Evolutionary conservation across 2,329 filamentous ascomycete genomes (phyloP), one percentile per base, ranked within the genome.

Genomic region (Aureobasidium sp.): DNA sequence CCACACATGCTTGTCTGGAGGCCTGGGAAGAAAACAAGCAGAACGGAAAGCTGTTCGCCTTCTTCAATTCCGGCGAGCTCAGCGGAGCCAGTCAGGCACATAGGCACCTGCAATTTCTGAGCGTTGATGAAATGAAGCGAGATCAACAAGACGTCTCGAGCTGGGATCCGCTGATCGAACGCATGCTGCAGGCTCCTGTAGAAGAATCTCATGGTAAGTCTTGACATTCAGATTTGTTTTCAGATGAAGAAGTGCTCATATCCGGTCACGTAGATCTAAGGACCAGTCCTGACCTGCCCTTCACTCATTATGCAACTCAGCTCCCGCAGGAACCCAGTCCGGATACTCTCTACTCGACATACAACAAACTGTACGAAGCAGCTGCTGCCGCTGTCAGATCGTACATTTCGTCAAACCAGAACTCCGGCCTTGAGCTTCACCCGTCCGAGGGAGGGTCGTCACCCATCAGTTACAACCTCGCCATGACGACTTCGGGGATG

Each of bases 1-100:
- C 82, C 0, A 82, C 86, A 1, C 82, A 84, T 63, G 80, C 81
- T 0, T 89, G 87, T 67, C 76, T 90, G 63, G 75, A 79, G 62
- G 82, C 83, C 3, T 87, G 86, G 72, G 72, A 73, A 37, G 68
- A 67, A 8, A 64, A 64, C 2, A 46, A 64, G 6, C 56, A 65
- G 1, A 66, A 62, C 0, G 66, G 67, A 20, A 57, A 65, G 1
- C 72, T 89, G 1, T 88, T 82, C 66, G 84, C 82, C 0, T 89
- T 88, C 70, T 89, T 87, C 79, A 91, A 90, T 72, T 86, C 83
- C 36, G 88, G 88, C 1, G 72, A 79, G 12, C 80, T 87, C 68
- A 89, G 86, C 5, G 88, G 87, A 2, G 87, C 87, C 1, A 88
- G 85, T 66, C 87, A 91, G 71, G 82, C 87, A 13, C 88, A 90